Evolutionary conservation across 495 filamentous ascomycete species (phyloP).

Genomic region (Aspergillus ellipticus): DNA sequence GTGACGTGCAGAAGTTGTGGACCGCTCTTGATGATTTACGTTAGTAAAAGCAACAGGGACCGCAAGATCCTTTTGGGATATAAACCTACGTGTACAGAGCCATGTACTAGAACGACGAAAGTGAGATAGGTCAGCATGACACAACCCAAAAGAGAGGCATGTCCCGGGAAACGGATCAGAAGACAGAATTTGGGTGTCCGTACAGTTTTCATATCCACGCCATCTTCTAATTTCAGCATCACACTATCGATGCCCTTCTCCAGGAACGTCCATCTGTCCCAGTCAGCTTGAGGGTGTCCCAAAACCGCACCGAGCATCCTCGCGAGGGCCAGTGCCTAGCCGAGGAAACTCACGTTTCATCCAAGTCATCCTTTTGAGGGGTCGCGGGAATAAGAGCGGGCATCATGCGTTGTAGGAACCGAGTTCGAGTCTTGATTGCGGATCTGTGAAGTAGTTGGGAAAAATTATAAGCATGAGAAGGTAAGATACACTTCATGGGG

Average conservation of each 20-base stretch:
- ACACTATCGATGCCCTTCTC: conserved; percentile 84
- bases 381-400: conserved; percentile 37
- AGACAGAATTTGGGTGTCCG: conserved; percentile 26
- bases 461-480: background rate
- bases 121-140: conserved; percentile 5
- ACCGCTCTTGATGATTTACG: conserved; percentile 62
- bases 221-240: conserved; percentile 86
- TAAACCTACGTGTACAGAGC: conserved; percentile 81
- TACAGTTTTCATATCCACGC: conserved; percentile 87
- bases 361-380: conserved; percentile 78
- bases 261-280: conserved; percentile 76
- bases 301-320: background rate
- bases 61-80: background rate
- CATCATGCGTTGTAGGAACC: conserved; percentile 29
- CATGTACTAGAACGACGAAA: conserved; percentile 69
- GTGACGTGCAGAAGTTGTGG: conserved; percentile 98
- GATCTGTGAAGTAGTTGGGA: background rate
- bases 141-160: background rate
- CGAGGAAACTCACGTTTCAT: conserved; percentile 63
- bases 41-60: conserved; percentile 16
- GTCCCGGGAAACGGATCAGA: background rate
- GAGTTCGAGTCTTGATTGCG: conserved; percentile 2
- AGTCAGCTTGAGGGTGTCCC: conserved; percentile 10
- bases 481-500: background rate
- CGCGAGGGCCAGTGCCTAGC: background rate